phyloP scores from a whole-genome alignment of 106 monocot species.

The Agapanthus africanus region DNA sequence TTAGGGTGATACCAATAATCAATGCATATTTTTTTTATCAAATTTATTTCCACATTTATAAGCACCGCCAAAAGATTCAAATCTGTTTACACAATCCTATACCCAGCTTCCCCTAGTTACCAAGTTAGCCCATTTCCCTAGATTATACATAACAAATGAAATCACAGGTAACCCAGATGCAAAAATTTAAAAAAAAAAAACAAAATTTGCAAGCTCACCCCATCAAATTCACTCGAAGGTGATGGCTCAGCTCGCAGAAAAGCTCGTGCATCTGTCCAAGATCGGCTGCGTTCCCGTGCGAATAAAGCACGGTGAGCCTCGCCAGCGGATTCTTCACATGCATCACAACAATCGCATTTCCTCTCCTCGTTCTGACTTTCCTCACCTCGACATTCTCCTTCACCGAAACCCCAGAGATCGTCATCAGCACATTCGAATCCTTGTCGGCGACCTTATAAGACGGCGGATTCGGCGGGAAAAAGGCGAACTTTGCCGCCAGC shows the following conservation, averaged over 20 bases:
- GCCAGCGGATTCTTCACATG: slow-evolving; percentile 34
- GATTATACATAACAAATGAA: not conserved
- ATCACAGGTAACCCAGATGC: not conserved
- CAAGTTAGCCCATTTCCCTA: not conserved
- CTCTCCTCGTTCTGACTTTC: slow-evolving; percentile 31
- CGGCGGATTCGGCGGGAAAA: slow-evolving; percentile 64
- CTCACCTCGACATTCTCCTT: slow-evolving; percentile 33
- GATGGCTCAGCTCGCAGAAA: slow-evolving; percentile 50
- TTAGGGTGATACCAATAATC: too few species aligned
- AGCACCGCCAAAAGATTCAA: not conserved
- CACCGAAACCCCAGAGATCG: slow-evolving; percentile 22
- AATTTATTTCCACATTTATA: not conserved
- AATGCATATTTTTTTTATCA: too few species aligned
- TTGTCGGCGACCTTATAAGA: slow-evolving; percentile 34
- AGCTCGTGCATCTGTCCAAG: slow-evolving; percentile 69
- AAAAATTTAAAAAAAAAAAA: not conserved
- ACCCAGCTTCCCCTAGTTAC: not conserved
- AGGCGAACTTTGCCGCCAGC: slow-evolving; percentile 63
- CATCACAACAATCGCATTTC: slow-evolving; percentile 49
- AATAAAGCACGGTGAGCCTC: slow-evolving; percentile 53
- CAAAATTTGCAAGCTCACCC: slow-evolving; percentile 27
- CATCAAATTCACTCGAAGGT: slow-evolving; percentile 65
- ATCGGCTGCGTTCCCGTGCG: slow-evolving; percentile 70
- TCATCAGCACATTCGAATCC: slow-evolving; percentile 13
- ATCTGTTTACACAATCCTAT: not conserved